phyloP scores from a whole-genome alignment of 1,284 basidiomycete genomes.

The Anthracocystis setariae region DNA sequence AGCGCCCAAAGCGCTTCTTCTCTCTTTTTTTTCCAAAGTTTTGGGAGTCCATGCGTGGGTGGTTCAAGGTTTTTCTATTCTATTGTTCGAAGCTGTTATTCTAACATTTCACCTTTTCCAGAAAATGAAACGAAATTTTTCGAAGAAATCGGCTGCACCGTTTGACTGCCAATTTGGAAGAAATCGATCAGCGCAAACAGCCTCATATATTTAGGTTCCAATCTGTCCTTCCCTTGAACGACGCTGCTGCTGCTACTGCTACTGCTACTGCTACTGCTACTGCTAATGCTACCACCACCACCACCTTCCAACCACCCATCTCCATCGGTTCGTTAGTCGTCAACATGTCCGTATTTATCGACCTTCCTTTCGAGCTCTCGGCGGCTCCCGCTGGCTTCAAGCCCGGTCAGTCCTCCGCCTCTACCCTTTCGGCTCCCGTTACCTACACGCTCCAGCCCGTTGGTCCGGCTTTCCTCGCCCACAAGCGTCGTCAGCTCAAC shows the following conservation, averaged over 20 bases:
- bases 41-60: conserved; percentile 9
- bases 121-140: conserved; percentile 2
- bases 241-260: no score
- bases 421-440: conserved; percentile 53
- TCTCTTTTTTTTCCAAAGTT: conserved; percentile 1
- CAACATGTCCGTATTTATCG: conserved; percentile 60
- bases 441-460: conserved; percentile 56
- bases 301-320: conserved; percentile 7
- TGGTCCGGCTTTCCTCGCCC: conserved; percentile 61
- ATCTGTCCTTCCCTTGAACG: no score
- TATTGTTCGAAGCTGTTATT: no score
- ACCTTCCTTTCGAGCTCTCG: conserved; percentile 60
- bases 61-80: no score
- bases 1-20: no score
- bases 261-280: no score
- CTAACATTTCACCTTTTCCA: background rate
- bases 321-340: conserved; percentile 8
- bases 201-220: no score
- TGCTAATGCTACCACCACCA: background rate
- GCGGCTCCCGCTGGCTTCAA: conserved; percentile 61
- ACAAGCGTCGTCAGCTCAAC: conserved; percentile 61
- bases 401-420: conserved; percentile 51
- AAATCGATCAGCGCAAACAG: conserved; percentile 7
- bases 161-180: conserved; percentile 36
- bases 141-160: no score